Evolutionary conservation across 305 asterid genomes (phyloP), one percentile per base, ranked within the genome.

Genomic region (Fraxinus greggii): DNA sequence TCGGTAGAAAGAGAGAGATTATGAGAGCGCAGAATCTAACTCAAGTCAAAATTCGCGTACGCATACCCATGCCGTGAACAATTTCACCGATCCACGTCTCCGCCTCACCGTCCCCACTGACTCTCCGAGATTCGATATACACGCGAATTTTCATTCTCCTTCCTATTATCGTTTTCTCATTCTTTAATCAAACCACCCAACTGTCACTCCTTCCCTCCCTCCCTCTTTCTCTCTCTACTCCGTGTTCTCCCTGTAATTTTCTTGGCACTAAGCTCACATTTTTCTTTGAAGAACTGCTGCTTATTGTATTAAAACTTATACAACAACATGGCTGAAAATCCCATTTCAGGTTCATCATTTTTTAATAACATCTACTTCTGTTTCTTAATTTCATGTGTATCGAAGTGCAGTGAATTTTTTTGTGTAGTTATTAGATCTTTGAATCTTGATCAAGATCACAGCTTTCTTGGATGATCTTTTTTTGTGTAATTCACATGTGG

Each of bases 281-380:
- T 80, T 82, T 78, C 51, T 13, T 28, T 72, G 5, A 42, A 77
- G 80, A 9, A 70, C 65, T 72, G 73, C 75, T 42, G 79, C 40
- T 82, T 84, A 29, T 80, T 42, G 84, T 79, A 9, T 72, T 36
- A 36, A 7, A 35, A 35, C 40, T 35, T 35, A 35, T 6, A 35
- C 40, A 35, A 45, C 42, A 76, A 51, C 85, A 92, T 93, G 98
- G 91, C 91, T 32, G 85, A 84, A 9, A 78, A 85, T 45, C 86
- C 90, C 86, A 80, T 85, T 77, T 88, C 94, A 89, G 98, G 98
- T 92, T 79, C 35, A 59, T 79, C 19, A 48, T 77, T 63, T 78
- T 15, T 54, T 61, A 21, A 15, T 67, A 3, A 3, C 33, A 17
- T 28, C 51, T 17, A 12, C 1, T 45, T 33, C 15, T 56, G 6